A percentile compares a stretch with the other conserved stretches of the same genome.
These are phyloP conservation scores for Amanita rubescens DNA, from an alignment of 768 basidiomycete genomes.

Conservation along the genomic window DNA sequence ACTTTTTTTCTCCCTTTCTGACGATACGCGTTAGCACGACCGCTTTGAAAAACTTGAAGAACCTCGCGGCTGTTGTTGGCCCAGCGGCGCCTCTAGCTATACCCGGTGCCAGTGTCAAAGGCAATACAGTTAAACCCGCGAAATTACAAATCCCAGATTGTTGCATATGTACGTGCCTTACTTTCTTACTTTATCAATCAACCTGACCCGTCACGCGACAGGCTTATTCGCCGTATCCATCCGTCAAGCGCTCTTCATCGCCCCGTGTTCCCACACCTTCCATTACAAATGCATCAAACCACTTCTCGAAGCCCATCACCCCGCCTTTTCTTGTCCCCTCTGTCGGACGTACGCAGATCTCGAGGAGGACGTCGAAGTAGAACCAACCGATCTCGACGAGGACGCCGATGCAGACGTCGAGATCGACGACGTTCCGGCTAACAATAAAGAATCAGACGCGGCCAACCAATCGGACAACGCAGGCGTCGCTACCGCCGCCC, in stretches of 20 bases:
- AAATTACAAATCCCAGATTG: conserved; percentile 63
- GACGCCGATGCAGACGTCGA: too few relatives aligned
- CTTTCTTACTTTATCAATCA: background rate
- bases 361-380: conserved; percentile 91
- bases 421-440: too few relatives aligned
- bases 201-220: conserved; percentile 10
- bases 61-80: conserved; percentile 30
- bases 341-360: conserved; percentile 94
- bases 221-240: conserved; percentile 82
- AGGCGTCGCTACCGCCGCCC: too few relatives aligned
- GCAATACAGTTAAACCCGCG: conserved; percentile 8
- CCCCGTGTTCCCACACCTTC: conserved; percentile 94
- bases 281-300: conserved; percentile 98
- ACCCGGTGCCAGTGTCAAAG: conserved; percentile 5
- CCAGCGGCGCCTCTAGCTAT: conserved; percentile 25
- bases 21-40: conserved; percentile 38
- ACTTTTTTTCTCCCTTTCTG: too few relatives aligned
- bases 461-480: too few relatives aligned
- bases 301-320: conserved; percentile 77
- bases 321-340: conserved; percentile 91
- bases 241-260: too few relatives aligned
- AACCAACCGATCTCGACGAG: too few relatives aligned
- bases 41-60: conserved; percentile 72
- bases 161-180: conserved; percentile 72
- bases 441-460: too few relatives aligned